A percentile compares a stretch with the other conserved stretches of the same genome.
These are phyloP conservation scores for Globisporangium alternatum DNA, from an alignment of 352 stramenopile species.

Conservation along the genomic window DNA sequence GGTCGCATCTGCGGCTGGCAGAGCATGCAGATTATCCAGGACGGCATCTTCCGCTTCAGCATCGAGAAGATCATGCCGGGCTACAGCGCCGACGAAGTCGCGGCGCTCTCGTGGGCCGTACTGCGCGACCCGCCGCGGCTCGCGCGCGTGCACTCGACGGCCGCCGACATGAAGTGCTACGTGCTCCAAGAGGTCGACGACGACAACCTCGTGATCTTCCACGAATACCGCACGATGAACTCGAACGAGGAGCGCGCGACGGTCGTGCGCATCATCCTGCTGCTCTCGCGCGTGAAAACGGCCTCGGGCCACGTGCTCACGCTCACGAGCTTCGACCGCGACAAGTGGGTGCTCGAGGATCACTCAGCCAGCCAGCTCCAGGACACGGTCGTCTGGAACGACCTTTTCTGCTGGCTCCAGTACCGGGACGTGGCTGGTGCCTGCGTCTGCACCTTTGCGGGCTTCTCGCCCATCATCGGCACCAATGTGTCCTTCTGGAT, in stretches of 20 bases:
- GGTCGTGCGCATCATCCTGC: not conserved
- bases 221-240: slow-evolving; percentile 17
- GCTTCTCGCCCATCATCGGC: not conserved
- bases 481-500: slow-evolving; percentile 11
- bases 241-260: not conserved
- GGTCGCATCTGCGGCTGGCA: slow-evolving; percentile 12
- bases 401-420: slow-evolving; percentile 16
- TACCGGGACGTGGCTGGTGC: not conserved
- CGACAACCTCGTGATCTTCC: slow-evolving; percentile 16
- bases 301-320: not conserved
- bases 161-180: slow-evolving; percentile 11
- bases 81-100: not conserved
- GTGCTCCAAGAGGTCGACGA: slow-evolving; percentile 14
- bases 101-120: not conserved
- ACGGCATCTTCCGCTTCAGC: slow-evolving; percentile 10
- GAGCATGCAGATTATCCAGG: not conserved
- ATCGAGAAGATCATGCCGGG: slow-evolving; percentile 3
- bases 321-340: slow-evolving; percentile 10
- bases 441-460: slow-evolving; percentile 11
- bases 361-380: not conserved
- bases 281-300: slow-evolving; percentile 12
- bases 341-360: slow-evolving; percentile 8
- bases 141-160: not conserved
- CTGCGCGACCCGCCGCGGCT: slow-evolving; percentile 7
- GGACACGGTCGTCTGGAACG: slow-evolving; percentile 12